Conservation (phyloP, 2,329 filamentous ascomycete genomes). For the Colletotrichum plurivorum region DNA sequence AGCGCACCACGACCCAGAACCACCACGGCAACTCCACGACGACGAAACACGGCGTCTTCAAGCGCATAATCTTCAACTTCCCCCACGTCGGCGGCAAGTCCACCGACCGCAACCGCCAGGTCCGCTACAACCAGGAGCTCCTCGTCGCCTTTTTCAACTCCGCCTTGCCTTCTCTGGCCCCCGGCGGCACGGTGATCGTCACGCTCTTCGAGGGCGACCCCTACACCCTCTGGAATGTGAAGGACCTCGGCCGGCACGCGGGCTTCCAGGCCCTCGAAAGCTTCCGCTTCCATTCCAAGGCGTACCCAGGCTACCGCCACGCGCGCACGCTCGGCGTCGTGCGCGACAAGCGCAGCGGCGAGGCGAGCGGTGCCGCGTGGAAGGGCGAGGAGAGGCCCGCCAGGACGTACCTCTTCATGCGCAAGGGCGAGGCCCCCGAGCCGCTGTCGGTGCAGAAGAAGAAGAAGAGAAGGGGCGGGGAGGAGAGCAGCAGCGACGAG, state of each 20-base stretch:
- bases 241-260: conserved; percentile 85
- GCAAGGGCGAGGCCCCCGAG: conserved; percentile 64
- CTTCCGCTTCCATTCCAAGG: conserved; percentile 75
- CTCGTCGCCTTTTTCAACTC: conserved; percentile 77
- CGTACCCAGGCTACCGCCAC: conserved; percentile 82
- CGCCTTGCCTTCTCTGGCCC: conserved; percentile 66
- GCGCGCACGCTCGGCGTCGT: conserved; percentile 80
- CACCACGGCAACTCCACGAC: conserved; percentile 46
- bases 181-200: conserved; percentile 77
- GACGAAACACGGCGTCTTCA: conserved; percentile 64
- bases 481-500: conserved; percentile 46
- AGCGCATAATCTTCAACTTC: conserved; percentile 95
- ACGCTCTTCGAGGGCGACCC: conserved; percentile 95
- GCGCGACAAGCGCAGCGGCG: conserved; percentile 60
- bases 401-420: conserved; percentile 74
- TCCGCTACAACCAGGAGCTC: conserved; percentile 89
- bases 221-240: conserved; percentile 95
- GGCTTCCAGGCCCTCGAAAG: conserved; percentile 79
- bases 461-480: conserved; percentile 50
- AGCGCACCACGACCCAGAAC: conserved; percentile 36
- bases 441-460: conserved; percentile 47
- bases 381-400: conserved; percentile 60
- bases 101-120: conserved; percentile 95
- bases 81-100: conserved; percentile 94
- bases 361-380: conserved; percentile 57